A percentile compares a stretch with the other conserved stretches of the same genome.
Evolutionary conservation across 768 basidiomycete species (phyloP).

Genomic region (Lactarius evosmus): DNA sequence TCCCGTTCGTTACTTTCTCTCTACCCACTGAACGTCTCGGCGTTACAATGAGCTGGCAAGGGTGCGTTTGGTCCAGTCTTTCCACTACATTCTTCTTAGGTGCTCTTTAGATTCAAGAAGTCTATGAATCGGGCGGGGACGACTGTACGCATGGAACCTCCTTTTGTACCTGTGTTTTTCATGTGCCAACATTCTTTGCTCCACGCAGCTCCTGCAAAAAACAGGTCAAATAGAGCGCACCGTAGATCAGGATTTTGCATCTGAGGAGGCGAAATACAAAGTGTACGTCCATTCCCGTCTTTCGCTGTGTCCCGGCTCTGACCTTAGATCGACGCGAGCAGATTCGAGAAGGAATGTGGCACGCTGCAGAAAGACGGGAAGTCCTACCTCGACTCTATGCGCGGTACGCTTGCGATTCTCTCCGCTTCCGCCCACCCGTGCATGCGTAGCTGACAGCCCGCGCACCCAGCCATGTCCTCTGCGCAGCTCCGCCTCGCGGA

Average conservation of each 20-base stretch:
- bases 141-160: constrained; percentile 52
- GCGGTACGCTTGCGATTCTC: constrained; percentile 49
- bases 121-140: constrained; percentile 89
- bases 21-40: background rate
- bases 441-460: constrained; percentile 2
- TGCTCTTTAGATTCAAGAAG: constrained; percentile 76
- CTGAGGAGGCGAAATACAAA: constrained; percentile 89
- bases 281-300: constrained; percentile 52
- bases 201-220: constrained; percentile 83
- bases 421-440: constrained; percentile 1
- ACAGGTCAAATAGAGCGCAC: constrained; percentile 97
- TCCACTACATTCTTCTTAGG: background rate
- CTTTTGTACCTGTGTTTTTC: constrained; percentile 3
- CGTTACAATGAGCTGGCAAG: constrained; percentile 24
- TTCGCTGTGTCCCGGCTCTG: background rate
- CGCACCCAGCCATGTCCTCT: constrained; percentile 75
- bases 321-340: constrained; percentile 34
- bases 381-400: constrained; percentile 91
- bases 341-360: constrained; percentile 95
- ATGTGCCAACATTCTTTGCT: constrained; percentile 15
- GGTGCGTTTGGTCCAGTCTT: background rate
- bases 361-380: constrained; percentile 94
- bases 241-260: constrained; percentile 87
- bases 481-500: constrained; percentile 93
- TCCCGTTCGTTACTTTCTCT: background rate